These are phyloP conservation scores for Mycena albidolilacea DNA, from an alignment of 768 basidiomycete species.

Conservation along the genomic window DNA sequence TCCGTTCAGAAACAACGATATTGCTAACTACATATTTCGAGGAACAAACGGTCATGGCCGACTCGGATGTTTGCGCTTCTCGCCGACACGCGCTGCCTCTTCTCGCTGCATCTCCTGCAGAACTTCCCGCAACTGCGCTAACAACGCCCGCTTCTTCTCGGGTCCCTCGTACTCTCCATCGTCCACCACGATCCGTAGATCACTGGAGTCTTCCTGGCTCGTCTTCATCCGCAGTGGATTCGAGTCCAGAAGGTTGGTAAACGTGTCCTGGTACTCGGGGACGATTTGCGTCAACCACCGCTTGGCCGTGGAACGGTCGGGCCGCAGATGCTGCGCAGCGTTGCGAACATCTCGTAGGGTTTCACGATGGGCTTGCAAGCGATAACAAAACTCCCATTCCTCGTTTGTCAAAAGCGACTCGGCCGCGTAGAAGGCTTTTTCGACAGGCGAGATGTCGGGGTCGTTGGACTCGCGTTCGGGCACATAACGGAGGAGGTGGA, in stretches of 20 bases:
- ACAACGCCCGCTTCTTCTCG: neutral
- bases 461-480: neutral
- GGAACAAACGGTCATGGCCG: too few species aligned
- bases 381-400: conserved; percentile 1
- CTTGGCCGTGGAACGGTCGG: conserved; percentile 14
- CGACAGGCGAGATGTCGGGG: conserved; percentile 9
- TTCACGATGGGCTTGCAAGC: neutral
- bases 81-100: conserved; percentile 3
- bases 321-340: conserved; percentile 2
- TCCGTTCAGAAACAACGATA: too few species aligned
- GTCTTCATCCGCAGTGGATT: conserved; percentile 11
- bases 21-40: too few species aligned
- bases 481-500: neutral
- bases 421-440: conserved; percentile 2
- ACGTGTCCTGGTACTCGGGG: neutral
- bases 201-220: neutral
- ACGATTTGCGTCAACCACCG: conserved; percentile 1
- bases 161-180: conserved; percentile 18
- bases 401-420: neutral
- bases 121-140: conserved; percentile 5
- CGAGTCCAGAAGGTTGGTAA: neutral
- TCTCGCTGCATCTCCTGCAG: conserved; percentile 4
- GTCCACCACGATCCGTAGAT: conserved; percentile 6
- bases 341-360: neutral
- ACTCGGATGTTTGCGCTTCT: neutral